Base-by-base conservation (phyloP, 2,329 filamentous ascomycete species). In the Aciculosporium take region DNA sequence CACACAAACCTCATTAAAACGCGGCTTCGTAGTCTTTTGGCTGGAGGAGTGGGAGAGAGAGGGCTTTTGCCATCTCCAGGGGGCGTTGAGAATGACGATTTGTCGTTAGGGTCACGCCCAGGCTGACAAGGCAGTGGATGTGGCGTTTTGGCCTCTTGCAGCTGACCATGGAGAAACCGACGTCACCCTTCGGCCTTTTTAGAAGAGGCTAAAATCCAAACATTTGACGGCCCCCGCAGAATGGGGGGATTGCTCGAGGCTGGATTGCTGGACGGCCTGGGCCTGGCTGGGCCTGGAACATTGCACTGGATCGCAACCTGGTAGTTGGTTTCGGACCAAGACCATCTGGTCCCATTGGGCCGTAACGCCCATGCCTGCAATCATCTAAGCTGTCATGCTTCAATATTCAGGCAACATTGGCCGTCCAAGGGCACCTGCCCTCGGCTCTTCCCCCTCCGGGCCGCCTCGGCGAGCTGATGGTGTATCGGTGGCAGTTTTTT, bases 41-140 rank as follows among this genome's bases (percentile, higher is more conserved):
- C n/a, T n/a, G n/a, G n/a, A n/a, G n/a, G n/a, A n/a, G n/a, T n/a
- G n/a, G n/a, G n/a, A n/a, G n/a, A n/a, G n/a, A n/a, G n/a, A n/a
- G n/a, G n/a, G n/a, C n/a, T n/a, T n/a, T n/a, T n/a, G n/a, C n/a
- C n/a, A n/a, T n/a, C 7, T 20, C 15, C 9, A 12, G 4, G 5
- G 13, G 25, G 12, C 32, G 39, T 40, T 38, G 33, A 40, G 38
- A 45, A 47, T 45, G 45, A 45, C 45, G 40, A 43, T 41, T 41
- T 45, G 40, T 42, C 42, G 40, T 40, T 43, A 43, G 45, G 37
- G 37, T 42, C 39, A 44, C 42, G 23, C 28, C 40, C 21, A 29
- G 32, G n/a, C 33, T 35, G 21, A 29, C 39, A 15, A n/a, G 31
- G 17, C 29, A 27, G 41, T 18, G 24, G 25, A 34, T 25, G 34